A percentile compares a stretch with the other conserved stretches of the same genome.
These are phyloP conservation scores for Backusella liffmaniae DNA, from an alignment of 192 early-diverging fungal species.

Conservation along the genomic window DNA sequence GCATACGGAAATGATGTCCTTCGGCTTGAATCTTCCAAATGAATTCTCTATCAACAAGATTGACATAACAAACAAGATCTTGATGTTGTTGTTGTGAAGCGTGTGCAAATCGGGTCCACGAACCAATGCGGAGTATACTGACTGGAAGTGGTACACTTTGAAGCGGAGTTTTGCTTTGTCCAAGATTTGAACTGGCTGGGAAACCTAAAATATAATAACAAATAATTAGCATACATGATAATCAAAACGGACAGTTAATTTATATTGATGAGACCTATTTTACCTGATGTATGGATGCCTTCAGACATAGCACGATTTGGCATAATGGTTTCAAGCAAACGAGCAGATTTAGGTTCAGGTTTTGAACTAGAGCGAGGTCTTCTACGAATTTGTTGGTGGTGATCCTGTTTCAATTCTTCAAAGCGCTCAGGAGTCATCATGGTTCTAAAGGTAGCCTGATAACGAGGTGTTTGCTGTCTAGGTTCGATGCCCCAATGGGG, in stretches of 20 bases:
- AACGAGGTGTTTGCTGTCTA: conserved; percentile 8
- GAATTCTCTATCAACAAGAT: neutral
- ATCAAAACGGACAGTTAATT: neutral
- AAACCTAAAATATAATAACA: neutral
- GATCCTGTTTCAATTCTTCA: conserved; percentile 48
- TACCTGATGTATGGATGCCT: neutral
- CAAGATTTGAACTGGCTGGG: neutral
- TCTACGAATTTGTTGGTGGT: conserved; percentile 7
- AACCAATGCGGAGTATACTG: conserved; percentile 22
- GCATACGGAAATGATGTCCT: conserved; percentile 56
- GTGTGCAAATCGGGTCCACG: conserved; percentile 28
- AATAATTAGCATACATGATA: neutral
- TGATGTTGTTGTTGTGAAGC: neutral
- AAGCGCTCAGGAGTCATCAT: conserved; percentile 33
- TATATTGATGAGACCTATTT: neutral
- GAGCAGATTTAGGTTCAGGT: conserved; percentile 11
- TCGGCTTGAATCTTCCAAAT: conserved; percentile 36
- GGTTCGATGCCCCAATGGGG: neutral
- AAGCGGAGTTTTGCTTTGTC: neutral
- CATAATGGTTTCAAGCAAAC: neutral
- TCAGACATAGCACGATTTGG: conserved; percentile 15
- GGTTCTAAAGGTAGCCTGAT: conserved; percentile 24
- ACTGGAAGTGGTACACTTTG: conserved; percentile 20
- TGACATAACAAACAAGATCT: conserved; percentile 11
- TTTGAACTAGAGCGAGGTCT: conserved; percentile 24